Evolutionary conservation across 2,329 filamentous ascomycete genomes (phyloP).

Genomic region (Arthrinium phaeospermum): DNA sequence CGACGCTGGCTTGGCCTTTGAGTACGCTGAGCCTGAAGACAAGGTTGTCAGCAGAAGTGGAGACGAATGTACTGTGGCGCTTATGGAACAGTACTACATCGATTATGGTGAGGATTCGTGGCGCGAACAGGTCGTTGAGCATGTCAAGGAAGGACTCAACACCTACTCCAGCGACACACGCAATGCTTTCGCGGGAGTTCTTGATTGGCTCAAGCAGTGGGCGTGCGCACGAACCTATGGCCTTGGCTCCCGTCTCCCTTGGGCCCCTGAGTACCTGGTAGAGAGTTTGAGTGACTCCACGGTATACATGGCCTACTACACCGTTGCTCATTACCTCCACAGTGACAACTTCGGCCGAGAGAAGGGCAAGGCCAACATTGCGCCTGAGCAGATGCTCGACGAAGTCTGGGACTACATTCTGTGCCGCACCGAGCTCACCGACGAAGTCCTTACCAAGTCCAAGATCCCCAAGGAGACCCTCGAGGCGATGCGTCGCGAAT

Average conservation of each 20-base stretch:
- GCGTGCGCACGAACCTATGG: conserved; percentile 91
- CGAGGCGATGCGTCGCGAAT: conserved; percentile 84
- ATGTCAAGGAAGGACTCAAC: conserved; percentile 75
- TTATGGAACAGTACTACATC: conserved; percentile 97
- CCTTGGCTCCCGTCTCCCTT: conserved; percentile 91
- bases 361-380: conserved; percentile 71
- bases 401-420: conserved; percentile 98
- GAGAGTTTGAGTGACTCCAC: conserved; percentile 92
- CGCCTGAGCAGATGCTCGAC: conserved; percentile 86
- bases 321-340: conserved; percentile 71
- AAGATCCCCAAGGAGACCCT: conserved; percentile 77
- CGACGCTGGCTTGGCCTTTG: conserved; percentile 79
- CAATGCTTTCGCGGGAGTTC: conserved; percentile 81
- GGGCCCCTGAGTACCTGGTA: conserved; percentile 89
- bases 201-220: conserved; percentile 96
- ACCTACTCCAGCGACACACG: conserved; percentile 80
- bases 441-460: conserved; percentile 67
- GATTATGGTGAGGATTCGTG: conserved; percentile 93
- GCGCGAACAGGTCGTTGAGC: conserved; percentile 76
- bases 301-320: conserved; percentile 88
- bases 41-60: conserved; percentile 87
- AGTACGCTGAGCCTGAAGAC: conserved; percentile 91
- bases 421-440: conserved; percentile 71
- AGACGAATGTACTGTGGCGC: conserved; percentile 90
- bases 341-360: conserved; percentile 83